These are phyloP conservation scores for Jacaranda copaia DNA, from an alignment of 257 asterid species.

Conservation along the genomic window DNA sequence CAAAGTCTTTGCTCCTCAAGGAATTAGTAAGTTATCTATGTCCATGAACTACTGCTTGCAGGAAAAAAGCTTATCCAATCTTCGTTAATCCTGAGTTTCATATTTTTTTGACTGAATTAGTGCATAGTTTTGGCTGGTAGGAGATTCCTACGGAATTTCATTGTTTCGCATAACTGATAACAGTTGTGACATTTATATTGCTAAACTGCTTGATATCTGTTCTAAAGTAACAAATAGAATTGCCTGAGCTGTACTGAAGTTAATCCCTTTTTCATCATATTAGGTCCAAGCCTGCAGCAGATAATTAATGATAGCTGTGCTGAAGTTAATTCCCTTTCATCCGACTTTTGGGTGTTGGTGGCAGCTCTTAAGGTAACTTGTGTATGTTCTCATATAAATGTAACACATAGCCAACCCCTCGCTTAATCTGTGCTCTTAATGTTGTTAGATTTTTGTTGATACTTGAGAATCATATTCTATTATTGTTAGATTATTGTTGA, in stretches of 20 bases:
- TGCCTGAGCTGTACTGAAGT: background rate
- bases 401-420: background rate
- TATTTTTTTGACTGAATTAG: background rate
- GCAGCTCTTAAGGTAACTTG: constrained; percentile 83
- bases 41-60: too few species aligned
- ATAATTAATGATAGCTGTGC: constrained; percentile 70
- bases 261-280: constrained; percentile 22
- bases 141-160: background rate
- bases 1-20: constrained; percentile 85
- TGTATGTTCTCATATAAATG: constrained; percentile 4
- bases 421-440: background rate
- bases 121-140: background rate
- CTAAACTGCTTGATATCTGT: constrained; percentile 3
- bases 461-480: background rate
- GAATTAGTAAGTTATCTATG: constrained; percentile 73
- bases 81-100: background rate
- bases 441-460: background rate
- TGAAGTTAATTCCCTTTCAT: constrained; percentile 76
- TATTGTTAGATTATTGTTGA: background rate
- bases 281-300: constrained; percentile 73
- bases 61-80: too few species aligned
- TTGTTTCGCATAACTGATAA: background rate
- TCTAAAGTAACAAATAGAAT: background rate
- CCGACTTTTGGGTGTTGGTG: constrained; percentile 93
- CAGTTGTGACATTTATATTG: background rate